phyloP scores from a whole-genome alignment of 2,329 filamentous ascomycete genomes.

The Didymella glomerata region DNA sequence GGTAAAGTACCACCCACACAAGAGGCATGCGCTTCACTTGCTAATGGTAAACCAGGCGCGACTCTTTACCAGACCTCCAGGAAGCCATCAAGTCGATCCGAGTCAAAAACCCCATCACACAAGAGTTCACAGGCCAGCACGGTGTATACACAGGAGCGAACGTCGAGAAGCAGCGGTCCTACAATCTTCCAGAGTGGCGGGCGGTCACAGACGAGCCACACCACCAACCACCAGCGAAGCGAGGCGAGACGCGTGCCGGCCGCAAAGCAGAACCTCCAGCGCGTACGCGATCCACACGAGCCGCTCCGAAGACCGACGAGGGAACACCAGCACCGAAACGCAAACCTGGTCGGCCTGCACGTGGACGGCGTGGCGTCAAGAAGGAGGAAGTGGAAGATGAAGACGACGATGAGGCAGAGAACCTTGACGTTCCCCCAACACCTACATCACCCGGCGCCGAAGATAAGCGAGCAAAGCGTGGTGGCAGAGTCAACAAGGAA shows the following conservation, averaged over 20 bases:
- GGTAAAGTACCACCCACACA: constrained; percentile 65
- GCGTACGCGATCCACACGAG: constrained; percentile 46
- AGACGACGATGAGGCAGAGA: constrained; percentile 42
- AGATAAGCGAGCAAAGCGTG: constrained; percentile 34
- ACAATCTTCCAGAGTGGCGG: constrained; percentile 97
- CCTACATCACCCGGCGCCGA: constrained; percentile 56
- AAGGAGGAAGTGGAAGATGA: constrained; percentile 44
- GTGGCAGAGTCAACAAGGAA: constrained; percentile 43
- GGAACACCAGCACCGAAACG: constrained; percentile 55
- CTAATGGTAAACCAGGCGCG: constrained; percentile 58
- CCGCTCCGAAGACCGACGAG: constrained; percentile 45
- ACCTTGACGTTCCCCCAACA: constrained; percentile 51
- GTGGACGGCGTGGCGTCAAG: constrained; percentile 33
- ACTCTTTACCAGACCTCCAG: constrained; percentile 78
- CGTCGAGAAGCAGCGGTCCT: constrained; percentile 92
- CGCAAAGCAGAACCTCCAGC: constrained; percentile 52
- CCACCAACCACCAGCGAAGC: constrained; percentile 90
- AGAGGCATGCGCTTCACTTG: not conserved
- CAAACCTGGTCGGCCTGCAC: constrained; percentile 58
- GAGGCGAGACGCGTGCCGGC: constrained; percentile 74
- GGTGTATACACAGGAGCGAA: constrained; percentile 98
- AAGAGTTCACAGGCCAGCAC: constrained; percentile 95
- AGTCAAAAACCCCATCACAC: constrained; percentile 96
- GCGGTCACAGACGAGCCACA: constrained; percentile 92
- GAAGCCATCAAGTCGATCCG: constrained; percentile 89